phyloP scores from a whole-genome alignment of 805 yeast species.

The Ogataea angusta region DNA sequence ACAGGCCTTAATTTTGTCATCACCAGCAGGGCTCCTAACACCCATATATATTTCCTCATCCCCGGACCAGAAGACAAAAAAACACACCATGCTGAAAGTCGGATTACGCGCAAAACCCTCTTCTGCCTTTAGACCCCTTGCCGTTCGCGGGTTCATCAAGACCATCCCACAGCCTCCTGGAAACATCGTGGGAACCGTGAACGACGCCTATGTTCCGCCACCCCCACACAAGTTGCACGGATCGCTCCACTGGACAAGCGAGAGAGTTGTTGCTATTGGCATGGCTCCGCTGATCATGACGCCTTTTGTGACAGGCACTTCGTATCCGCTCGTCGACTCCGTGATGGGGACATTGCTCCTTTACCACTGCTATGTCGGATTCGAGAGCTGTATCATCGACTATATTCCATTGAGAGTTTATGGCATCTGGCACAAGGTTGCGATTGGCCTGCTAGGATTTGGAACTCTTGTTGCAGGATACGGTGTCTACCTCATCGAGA shows the following conservation, averaged over 20 bases:
- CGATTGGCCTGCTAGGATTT: conserved; percentile 55
- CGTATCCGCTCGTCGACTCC: conserved; percentile 56
- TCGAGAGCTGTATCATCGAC: conserved; percentile 74
- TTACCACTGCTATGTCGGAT: conserved; percentile 67
- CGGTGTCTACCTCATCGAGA: conserved; percentile 69
- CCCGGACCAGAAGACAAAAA: conserved; percentile 5
- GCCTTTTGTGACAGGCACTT: conserved; percentile 56
- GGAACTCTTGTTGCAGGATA: conserved; percentile 66
- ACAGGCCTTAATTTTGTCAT: conserved; percentile 9
- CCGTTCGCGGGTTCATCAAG: conserved; percentile 24
- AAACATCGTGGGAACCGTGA: conserved; percentile 63
- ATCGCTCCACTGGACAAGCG: conserved; percentile 72
- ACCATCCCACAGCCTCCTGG: conserved; percentile 65
- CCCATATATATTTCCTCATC: conserved; percentile 3
- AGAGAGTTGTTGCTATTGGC: conserved; percentile 56
- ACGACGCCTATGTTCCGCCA: conserved; percentile 68
- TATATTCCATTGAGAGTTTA: conserved; percentile 74
- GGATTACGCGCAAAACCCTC: conserved; percentile 10
- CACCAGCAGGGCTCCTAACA: conserved; percentile 9
- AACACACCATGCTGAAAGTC: conserved; percentile 5
- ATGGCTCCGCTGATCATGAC: conserved; percentile 61
- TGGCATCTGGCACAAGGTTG: conserved; percentile 59
- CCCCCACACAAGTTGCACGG: conserved; percentile 56
- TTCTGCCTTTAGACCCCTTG: conserved; percentile 11
- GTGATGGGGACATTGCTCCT: conserved; percentile 52